Percentiles rank a stretch among this genome's conserved stretches.
Conservation (phyloP, 345 rosid species). For the Bretschneidera sinensis region DNA sequence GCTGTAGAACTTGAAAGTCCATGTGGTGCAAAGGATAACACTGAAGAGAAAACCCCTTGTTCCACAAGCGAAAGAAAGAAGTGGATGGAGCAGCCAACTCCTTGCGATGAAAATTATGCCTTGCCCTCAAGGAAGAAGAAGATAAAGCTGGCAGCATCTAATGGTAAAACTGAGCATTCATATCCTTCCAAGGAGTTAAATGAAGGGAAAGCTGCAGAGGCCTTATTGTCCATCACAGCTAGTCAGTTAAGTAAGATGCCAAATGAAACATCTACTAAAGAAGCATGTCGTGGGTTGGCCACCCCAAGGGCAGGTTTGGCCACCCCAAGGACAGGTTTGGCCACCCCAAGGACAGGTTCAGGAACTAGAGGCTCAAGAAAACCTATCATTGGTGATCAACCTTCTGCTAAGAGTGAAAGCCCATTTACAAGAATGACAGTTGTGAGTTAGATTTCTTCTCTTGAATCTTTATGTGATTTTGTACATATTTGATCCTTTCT, state of each 20-base stretch:
- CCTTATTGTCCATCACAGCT: conserved; percentile 11
- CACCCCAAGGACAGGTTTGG: too few relatives aligned
- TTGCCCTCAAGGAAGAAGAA: conserved; percentile 28
- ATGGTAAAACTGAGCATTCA: conserved; percentile 14
- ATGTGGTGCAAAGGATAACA: conserved; percentile 19
- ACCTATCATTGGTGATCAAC: conserved; percentile 9
- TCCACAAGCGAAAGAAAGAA: conserved; percentile 13
- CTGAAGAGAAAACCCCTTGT: conserved; percentile 18
- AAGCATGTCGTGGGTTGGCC: conserved; percentile 13
- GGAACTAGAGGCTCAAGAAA: conserved; percentile 21
- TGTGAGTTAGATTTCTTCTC: conserved; percentile 40
- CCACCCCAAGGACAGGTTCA: too few relatives aligned
- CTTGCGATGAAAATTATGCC: conserved; percentile 16
- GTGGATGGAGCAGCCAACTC: conserved; percentile 19
- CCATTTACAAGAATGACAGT: conserved; percentile 20
- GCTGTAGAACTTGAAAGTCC: conserved; percentile 18
- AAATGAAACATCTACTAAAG: conserved; percentile 17
- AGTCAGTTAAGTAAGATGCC: conserved; percentile 12
- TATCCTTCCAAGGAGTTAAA: conserved; percentile 8
- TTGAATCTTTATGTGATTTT: neutral
- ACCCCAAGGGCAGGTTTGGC: conserved; percentile 19
- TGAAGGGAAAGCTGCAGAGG: conserved; percentile 20
- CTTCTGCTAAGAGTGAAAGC: conserved; percentile 25
- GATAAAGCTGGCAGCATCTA: conserved; percentile 23
- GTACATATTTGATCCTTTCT: neutral